Conservation (phyloP, 495 filamentous ascomycete genomes). For the Penicillium robsamsonii region DNA sequence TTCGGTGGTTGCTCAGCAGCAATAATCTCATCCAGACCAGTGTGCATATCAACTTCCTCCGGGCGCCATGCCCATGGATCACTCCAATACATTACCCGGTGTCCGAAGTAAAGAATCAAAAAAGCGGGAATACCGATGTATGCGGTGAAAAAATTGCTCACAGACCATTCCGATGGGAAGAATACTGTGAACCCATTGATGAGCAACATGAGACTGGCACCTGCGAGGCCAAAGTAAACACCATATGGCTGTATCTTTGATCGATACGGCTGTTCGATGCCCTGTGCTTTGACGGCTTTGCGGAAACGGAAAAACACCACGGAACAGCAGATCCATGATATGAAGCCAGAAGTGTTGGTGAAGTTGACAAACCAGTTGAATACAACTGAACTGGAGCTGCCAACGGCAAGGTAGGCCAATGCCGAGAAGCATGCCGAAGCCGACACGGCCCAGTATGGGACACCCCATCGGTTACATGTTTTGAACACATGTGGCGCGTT, state of each 20-base stretch:
- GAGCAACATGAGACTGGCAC: constrained; percentile 50
- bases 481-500: constrained; percentile 50
- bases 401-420: constrained; percentile 39
- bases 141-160: constrained; percentile 55
- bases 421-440: constrained; percentile 34
- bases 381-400: constrained; percentile 34
- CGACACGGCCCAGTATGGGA: constrained; percentile 46
- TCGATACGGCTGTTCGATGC: constrained; percentile 53
- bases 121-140: constrained; percentile 64
- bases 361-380: constrained; percentile 60
- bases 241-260: constrained; percentile 54
- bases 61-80: constrained; percentile 55
- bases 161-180: constrained; percentile 54
- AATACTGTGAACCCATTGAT: constrained; percentile 66
- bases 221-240: constrained; percentile 47
- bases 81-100: constrained; percentile 42
- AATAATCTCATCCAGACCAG: constrained; percentile 52
- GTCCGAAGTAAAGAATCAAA: constrained; percentile 53
- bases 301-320: constrained; percentile 61
- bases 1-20: constrained; percentile 47
- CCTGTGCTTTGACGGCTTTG: constrained; percentile 50
- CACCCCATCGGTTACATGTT: constrained; percentile 47
- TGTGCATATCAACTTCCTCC: constrained; percentile 56
- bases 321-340: constrained; percentile 60
- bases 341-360: constrained; percentile 59